phyloP scores from a whole-genome alignment of 2,329 filamentous ascomycete species.

The Fusarium irregulare region DNA sequence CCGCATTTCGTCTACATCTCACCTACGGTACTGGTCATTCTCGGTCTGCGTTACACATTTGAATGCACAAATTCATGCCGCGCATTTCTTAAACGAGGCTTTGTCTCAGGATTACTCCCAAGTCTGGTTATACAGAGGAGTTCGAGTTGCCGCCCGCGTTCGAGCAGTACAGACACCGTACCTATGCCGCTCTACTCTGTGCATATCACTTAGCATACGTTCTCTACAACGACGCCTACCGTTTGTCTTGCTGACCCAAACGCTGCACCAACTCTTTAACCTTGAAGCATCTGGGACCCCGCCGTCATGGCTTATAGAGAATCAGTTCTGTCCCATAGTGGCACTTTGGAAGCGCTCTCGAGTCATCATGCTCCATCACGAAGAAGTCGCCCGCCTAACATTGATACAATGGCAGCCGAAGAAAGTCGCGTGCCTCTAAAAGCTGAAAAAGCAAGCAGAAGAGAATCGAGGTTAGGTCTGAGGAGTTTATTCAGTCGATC shows the following conservation, averaged over 20 bases:
- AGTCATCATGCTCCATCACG: conserved; percentile 38
- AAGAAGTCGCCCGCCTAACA: conserved; percentile 44
- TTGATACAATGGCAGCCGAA: conserved; percentile 40
- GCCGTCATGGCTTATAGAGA: conserved; percentile 41
- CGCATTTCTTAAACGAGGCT: conserved; percentile 26
- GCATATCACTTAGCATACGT: conserved; percentile 18
- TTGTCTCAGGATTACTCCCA: conserved; percentile 14
- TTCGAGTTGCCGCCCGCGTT: conserved; percentile 16
- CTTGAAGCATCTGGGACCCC: neutral
- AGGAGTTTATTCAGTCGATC: conserved; percentile 63
- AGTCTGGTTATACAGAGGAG: conserved; percentile 20
- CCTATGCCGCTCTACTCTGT: conserved; percentile 32
- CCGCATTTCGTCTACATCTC: conserved; percentile 37
- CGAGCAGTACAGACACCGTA: conserved; percentile 14
- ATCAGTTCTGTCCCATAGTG: conserved; percentile 43
- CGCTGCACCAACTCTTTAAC: conserved; percentile 4
- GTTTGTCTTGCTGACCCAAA: conserved; percentile 21
- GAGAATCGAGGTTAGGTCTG: conserved; percentile 65
- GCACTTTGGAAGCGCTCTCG: conserved; percentile 42
- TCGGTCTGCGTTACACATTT: conserved; percentile 28
- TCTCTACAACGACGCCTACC: conserved; percentile 23
- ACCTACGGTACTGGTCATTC: conserved; percentile 6
- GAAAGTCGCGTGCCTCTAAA: conserved; percentile 58
- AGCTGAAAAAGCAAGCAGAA: conserved; percentile 55
- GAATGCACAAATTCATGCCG: conserved; percentile 23